Percentiles rank a stretch among this genome's conserved stretches.
These are phyloP conservation scores for Croton laevigatus DNA, from an alignment of 441 rosid species.

Conservation along the genomic window DNA sequence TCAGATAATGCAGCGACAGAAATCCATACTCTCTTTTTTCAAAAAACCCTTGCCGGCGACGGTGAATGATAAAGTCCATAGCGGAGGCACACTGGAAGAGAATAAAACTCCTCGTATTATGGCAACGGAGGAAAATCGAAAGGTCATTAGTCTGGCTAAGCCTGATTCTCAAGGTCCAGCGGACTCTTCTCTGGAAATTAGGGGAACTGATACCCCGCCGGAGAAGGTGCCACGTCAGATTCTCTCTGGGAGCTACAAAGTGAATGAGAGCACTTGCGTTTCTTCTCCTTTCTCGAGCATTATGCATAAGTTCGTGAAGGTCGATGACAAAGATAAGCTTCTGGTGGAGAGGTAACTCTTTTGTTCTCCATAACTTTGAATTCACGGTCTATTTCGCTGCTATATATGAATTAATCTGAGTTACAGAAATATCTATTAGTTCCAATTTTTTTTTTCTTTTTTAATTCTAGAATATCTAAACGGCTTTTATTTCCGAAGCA, in stretches of 20 bases:
- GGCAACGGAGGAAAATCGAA: conserved; percentile 26
- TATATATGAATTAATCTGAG: background rate
- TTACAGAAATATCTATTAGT: background rate
- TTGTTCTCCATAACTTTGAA: conserved; percentile 4
- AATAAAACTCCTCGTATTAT: conserved; percentile 25
- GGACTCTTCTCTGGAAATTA: conserved; percentile 44
- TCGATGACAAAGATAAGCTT: conserved; percentile 39
- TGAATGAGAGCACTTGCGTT: conserved; percentile 31
- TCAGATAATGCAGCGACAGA: conserved; percentile 78
- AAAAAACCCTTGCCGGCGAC: conserved; percentile 54
- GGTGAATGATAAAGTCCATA: conserved; percentile 35
- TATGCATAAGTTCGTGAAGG: conserved; percentile 86
- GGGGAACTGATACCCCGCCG: conserved; percentile 89
- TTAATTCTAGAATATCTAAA: background rate
- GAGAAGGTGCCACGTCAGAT: conserved; percentile 85
- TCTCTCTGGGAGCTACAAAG: conserved; percentile 37
- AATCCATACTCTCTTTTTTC: conserved; percentile 73
- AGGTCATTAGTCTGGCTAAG: conserved; percentile 20
- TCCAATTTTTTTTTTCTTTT: background rate
- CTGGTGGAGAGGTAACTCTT: conserved; percentile 38
- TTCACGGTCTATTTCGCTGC: conserved; percentile 10
- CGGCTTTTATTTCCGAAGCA: background rate
- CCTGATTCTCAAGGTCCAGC: conserved; percentile 20
- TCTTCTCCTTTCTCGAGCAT: conserved; percentile 80
- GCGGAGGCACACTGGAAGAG: conserved; percentile 26